A percentile compares a stretch with the other conserved stretches of the same genome.
These are phyloP conservation scores for Rhizoclosmatium hyalinum DNA, from an alignment of 371 early-diverging fungal genomes.

Conservation along the genomic window DNA sequence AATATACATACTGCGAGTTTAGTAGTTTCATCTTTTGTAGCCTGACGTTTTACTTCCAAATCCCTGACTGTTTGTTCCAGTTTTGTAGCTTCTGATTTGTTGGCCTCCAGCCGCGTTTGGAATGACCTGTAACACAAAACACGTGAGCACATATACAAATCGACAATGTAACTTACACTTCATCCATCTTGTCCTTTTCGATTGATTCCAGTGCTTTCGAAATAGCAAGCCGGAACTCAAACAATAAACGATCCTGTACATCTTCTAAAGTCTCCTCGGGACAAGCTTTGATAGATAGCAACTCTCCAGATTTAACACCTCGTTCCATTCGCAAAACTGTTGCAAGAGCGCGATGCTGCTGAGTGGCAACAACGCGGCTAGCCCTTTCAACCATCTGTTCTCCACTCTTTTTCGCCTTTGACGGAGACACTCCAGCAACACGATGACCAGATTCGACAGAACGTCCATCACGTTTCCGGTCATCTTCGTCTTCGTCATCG, in stretches of 20 bases:
- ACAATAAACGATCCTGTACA: slow-evolving; percentile 5
- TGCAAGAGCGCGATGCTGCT: not conserved
- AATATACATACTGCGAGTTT: too few relatives aligned
- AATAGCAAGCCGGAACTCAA: slow-evolving; percentile 5
- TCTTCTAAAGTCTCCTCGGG: slow-evolving; percentile 10
- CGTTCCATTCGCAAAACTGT: not conserved
- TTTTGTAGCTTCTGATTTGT: not conserved
- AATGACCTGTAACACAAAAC: not conserved
- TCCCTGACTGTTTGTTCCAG: too few relatives aligned
- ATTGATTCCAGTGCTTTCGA: not conserved
- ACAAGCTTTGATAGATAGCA: not conserved
- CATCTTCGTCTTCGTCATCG: not conserved
- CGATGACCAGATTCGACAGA: not conserved
- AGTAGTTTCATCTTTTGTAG: too few relatives aligned
- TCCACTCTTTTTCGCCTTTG: not conserved
- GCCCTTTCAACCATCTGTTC: too few relatives aligned
- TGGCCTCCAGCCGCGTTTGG: not conserved
- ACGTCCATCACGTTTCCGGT: not conserved
- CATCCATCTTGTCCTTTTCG: slow-evolving; percentile 19
- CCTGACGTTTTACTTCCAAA: too few relatives aligned
- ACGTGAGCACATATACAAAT: not conserved
- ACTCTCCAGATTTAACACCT: not conserved
- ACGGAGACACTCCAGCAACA: not conserved
- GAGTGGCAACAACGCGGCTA: too few relatives aligned
- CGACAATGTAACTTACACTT: not conserved